Evolutionary conservation across 2,329 filamentous ascomycete species (phyloP).

Genomic region (Emmonsiellopsis sp.): DNA sequence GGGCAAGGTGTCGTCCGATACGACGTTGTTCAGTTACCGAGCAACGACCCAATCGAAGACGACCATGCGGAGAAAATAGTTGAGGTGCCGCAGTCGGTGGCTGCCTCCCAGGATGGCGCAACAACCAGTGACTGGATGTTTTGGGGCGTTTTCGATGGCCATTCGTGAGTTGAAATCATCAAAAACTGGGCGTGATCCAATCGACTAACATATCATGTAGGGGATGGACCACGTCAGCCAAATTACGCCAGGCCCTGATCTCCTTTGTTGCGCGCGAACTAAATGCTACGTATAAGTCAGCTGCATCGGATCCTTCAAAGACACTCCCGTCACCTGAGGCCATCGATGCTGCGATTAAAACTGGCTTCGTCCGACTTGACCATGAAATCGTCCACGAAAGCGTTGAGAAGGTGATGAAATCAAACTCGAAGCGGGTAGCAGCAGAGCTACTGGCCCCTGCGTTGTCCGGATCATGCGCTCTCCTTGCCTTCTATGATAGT

Average conservation of each 20-base stretch:
- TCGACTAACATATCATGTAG: constrained; percentile 37
- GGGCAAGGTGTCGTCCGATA: constrained; percentile 90
- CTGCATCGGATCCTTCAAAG: constrained; percentile 47
- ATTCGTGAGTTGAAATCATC: constrained; percentile 56
- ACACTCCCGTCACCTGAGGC: constrained; percentile 65
- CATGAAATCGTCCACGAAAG: constrained; percentile 91
- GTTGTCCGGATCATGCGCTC: constrained; percentile 90
- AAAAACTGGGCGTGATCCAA: constrained; percentile 1
- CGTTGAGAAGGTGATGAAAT: constrained; percentile 81
- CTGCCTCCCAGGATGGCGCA: constrained; percentile 46
- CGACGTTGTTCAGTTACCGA: constrained; percentile 86
- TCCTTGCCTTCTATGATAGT: constrained; percentile 93
- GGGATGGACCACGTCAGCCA: constrained; percentile 96
- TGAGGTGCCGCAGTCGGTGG: constrained; percentile 61
- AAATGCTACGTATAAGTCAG: constrained; percentile 80
- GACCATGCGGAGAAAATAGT: constrained; percentile 98
- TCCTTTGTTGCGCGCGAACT: constrained; percentile 87
- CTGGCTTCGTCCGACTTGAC: constrained; percentile 78
- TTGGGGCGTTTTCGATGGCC: constrained; percentile 97
- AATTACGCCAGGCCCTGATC: constrained; percentile 84
- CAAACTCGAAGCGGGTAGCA: constrained; percentile 79
- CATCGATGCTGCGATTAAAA: constrained; percentile 86
- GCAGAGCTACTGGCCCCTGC: constrained; percentile 88
- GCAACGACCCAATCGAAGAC: constrained; percentile 96
- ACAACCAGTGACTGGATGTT: constrained; percentile 92